Percentiles rank a stretch among this genome's conserved stretches.
phyloP scores from a whole-genome alignment of 805 yeast species.

The Cephaloascus fragrans region DNA sequence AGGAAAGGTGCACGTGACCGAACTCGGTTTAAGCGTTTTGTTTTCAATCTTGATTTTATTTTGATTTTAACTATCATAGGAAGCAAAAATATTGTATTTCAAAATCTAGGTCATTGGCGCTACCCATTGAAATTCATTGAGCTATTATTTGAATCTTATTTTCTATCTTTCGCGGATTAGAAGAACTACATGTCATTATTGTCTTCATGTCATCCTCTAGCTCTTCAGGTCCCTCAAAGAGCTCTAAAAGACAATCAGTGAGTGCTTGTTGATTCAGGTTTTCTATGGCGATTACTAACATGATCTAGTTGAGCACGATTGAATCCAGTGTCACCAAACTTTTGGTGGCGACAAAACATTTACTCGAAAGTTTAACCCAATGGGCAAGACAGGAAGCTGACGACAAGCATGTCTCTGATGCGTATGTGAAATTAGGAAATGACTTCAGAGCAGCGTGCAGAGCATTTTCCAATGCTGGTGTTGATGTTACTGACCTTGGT shows the following conservation, averaged over 20 bases:
- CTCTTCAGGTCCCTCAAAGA: not conserved
- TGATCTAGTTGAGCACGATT: slow-evolving; percentile 33
- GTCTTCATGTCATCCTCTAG: not conserved
- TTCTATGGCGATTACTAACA: too few species aligned
- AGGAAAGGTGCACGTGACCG: too few species aligned
- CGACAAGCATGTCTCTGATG: slow-evolving; percentile 80
- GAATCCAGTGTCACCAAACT: slow-evolving; percentile 74
- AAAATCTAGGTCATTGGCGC: too few species aligned
- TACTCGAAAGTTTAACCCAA: slow-evolving; percentile 75
- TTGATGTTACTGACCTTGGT: slow-evolving; percentile 75
- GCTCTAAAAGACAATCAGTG: not conserved
- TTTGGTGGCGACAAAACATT: slow-evolving; percentile 79
- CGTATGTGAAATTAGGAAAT: slow-evolving; percentile 86
- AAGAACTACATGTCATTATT: not conserved
- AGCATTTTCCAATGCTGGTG: slow-evolving; percentile 69
- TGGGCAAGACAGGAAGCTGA: slow-evolving; percentile 83
- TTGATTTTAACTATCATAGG: too few species aligned
- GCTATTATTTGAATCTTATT: too few species aligned
- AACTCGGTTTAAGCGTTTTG: too few species aligned
- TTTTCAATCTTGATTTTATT: too few species aligned
- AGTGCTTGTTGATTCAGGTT: too few species aligned
- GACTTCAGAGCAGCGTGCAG: slow-evolving; percentile 83
- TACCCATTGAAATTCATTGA: too few species aligned
- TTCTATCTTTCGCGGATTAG: too few species aligned
- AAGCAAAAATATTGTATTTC: too few species aligned